Evolutionary conservation across 2,329 filamentous ascomycete species (phyloP), one percentile per base, ranked within the genome.

Genomic region (Colletotrichum filicis): DNA sequence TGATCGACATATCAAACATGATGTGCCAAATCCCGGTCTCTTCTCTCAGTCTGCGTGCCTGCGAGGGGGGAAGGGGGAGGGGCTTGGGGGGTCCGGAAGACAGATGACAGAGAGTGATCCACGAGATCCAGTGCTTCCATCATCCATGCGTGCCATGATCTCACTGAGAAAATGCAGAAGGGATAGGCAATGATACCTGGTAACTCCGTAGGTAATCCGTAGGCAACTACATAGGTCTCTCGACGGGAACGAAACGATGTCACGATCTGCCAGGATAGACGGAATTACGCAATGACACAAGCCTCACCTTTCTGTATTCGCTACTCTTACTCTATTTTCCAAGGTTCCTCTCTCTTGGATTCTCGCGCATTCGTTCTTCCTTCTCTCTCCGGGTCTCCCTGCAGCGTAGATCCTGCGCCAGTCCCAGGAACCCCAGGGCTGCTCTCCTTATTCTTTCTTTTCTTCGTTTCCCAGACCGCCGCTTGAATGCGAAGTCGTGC

Each of bases 1-100:
- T 53, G 60, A 63, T 63, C 60, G 60, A 53, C 46, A 53, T 63
- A 63, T 57, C 55, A 57, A 35, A 49, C 60, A 53, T 37, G 28
- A 53, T 53, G 46, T 32, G n/a, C 46, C 12, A 52, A 24, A 32
- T 26, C 60, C n/a, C 19, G 46, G 30, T 46, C 26, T 53, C 24
- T 46, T 42, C 35, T 42, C 35, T 16, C 32, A 42, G 12, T n/a
- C 59, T 32, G 16, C 30, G 16, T 32, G 26, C 8, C 24, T 62
- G 26, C 26, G 42, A 52, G 19, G 42, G 28, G 42, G 26, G 42
- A 52, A 11, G 42, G 28, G 30, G 32, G 11, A 9, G 42, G 19
- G 16, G 30, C 30, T 26, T 26, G 26, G 26, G 59, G 19, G 42
- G 9, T n/a, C 37, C 19, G 6, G 19, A 8, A 46, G 42, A n/a